A percentile compares a stretch with the other conserved stretches of the same genome.
These are phyloP conservation scores for Argentina anserina DNA, from an alignment of 306 rosid species.

Conservation along the genomic window DNA sequence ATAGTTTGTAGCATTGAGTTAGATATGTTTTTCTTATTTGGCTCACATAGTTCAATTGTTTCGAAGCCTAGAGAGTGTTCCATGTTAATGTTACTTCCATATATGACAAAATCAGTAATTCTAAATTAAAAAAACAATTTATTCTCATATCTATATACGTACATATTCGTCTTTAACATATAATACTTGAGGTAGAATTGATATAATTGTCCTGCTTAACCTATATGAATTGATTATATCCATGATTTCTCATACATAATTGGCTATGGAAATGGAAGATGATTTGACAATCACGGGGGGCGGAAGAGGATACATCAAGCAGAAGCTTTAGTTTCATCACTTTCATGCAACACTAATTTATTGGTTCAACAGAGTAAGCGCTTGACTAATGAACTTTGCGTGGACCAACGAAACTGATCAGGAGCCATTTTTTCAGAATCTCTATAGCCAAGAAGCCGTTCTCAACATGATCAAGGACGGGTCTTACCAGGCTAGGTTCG, in stretches of 20 bases:
- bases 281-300: constrained; percentile 23
- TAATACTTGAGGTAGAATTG: too few relatives aligned
- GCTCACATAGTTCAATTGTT: too few relatives aligned
- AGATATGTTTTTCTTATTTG: too few relatives aligned
- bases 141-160: too few relatives aligned
- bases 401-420: constrained; percentile 13
- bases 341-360: constrained; percentile 18
- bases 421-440: constrained; percentile 31
- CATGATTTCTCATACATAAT: not conserved
- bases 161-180: too few relatives aligned
- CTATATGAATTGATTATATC: too few relatives aligned
- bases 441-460: constrained; percentile 20
- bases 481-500: constrained; percentile 30
- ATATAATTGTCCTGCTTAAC: too few relatives aligned
- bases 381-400: constrained; percentile 24
- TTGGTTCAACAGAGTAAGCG: constrained; percentile 8
- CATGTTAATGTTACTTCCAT: too few relatives aligned
- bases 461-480: constrained; percentile 39
- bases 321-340: constrained; percentile 29
- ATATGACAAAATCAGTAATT: too few relatives aligned
- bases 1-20: too few relatives aligned
- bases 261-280: constrained; percentile 25
- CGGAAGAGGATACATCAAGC: not conserved
- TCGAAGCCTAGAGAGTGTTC: too few relatives aligned
- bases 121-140: too few relatives aligned